Conservation (phyloP, 192 early-diverging fungal genomes). For the Haplosporangium gracile region DNA sequence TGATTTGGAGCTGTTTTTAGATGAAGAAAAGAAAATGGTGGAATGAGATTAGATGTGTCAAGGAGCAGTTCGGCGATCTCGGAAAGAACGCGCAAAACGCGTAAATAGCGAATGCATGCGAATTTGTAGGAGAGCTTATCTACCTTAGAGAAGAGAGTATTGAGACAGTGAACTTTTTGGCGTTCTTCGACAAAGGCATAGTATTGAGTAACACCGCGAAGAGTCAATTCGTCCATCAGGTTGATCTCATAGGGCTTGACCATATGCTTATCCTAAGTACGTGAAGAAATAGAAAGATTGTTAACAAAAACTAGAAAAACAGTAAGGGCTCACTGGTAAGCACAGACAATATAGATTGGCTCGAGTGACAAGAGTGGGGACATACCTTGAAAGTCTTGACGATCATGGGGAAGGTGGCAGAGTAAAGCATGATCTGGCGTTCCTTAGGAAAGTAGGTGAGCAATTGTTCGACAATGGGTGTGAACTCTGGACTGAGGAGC, state of each 20-base stretch:
- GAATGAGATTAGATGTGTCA: background rate
- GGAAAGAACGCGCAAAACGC: background rate
- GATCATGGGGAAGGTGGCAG: constrained; percentile 97
- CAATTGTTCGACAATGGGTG: constrained; percentile 97
- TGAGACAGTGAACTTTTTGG: constrained; percentile 97
- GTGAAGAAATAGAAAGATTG: background rate
- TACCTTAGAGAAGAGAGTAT: constrained; percentile 95
- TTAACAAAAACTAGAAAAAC: background rate
- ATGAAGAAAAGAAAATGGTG: background rate
- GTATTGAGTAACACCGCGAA: constrained; percentile 98
- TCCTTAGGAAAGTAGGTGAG: constrained; percentile 89
- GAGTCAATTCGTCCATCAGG: constrained; percentile 98
- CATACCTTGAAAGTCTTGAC: constrained; percentile 93
- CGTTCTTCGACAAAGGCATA: constrained; percentile 99
- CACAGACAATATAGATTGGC: background rate
- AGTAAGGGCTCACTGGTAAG: background rate
- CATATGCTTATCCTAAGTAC: constrained; percentile 85
- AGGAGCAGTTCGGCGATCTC: background rate
- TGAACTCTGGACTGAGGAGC: constrained; percentile 97
- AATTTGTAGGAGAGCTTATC: background rate
- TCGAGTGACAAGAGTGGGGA: background rate
- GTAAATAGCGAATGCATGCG: background rate
- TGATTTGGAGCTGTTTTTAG: constrained; percentile 91
- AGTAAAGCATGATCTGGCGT: constrained; percentile 97
- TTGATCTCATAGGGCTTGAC: constrained; percentile 99